Percentiles rank a stretch among this genome's conserved stretches.
Conservation (phyloP, 495 filamentous ascomycete species). For the Xylaria flabelliformis region DNA sequence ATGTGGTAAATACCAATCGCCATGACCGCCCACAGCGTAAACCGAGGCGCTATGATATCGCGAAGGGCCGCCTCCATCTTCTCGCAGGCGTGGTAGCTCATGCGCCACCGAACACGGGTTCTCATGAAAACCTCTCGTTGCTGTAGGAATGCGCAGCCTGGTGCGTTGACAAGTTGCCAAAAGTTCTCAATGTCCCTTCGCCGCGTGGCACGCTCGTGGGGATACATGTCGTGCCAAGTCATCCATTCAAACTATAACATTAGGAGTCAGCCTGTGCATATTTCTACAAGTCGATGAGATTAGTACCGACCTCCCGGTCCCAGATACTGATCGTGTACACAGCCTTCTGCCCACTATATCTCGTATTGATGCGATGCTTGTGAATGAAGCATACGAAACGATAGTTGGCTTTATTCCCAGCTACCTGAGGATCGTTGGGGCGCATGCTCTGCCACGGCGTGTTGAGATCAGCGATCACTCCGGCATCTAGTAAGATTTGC, state of each 20-base stretch:
- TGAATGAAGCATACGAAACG: slow-evolving; percentile 5
- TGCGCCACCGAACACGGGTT: neutral
- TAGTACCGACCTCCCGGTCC: neutral
- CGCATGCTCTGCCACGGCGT: neutral
- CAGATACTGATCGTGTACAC: slow-evolving; percentile 4
- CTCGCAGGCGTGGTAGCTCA: neutral
- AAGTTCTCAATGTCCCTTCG: neutral
- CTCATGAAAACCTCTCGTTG: neutral
- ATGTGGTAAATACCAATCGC: neutral
- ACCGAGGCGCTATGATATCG: neutral
- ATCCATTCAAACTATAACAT: neutral
- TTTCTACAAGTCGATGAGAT: neutral
- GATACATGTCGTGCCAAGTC: slow-evolving; percentile 6
- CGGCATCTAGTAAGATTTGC: neutral
- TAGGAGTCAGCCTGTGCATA: neutral
- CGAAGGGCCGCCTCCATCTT: neutral
- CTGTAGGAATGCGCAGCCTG: neutral
- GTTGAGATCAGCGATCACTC: neutral
- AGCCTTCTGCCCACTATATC: neutral
- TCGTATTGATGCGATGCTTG: neutral
- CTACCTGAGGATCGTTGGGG: neutral
- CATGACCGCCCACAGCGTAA: neutral
- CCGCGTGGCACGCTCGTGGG: neutral
- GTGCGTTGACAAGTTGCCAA: neutral
- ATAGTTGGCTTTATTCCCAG: neutral